phyloP scores from a whole-genome alignment of 805 yeast species.

The Starmerella scarabaei region DNA sequence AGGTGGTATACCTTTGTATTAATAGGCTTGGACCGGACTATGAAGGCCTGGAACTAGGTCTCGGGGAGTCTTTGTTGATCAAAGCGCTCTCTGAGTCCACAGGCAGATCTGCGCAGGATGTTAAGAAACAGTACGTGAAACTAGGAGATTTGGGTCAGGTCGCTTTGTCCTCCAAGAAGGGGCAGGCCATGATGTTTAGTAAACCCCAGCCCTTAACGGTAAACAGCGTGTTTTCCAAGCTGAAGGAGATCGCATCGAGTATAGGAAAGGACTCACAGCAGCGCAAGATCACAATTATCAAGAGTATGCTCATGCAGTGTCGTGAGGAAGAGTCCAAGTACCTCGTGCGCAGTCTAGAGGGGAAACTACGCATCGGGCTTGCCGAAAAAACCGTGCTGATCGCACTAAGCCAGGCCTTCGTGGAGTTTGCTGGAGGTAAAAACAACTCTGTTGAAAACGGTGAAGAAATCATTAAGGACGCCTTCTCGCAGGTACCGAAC shows the following conservation, averaged over 20 bases:
- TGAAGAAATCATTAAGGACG: slow-evolving; percentile 54
- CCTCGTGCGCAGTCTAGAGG: slow-evolving; percentile 78
- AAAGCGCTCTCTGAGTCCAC: slow-evolving; percentile 85
- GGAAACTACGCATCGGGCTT: slow-evolving; percentile 81
- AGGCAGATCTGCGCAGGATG: slow-evolving; percentile 59
- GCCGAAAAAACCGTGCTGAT: slow-evolving; percentile 87
- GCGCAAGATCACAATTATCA: slow-evolving; percentile 64
- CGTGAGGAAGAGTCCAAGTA: slow-evolving; percentile 80
- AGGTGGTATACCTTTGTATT: slow-evolving; percentile 70
- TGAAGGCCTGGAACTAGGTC: slow-evolving; percentile 83
- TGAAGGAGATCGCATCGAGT: slow-evolving; percentile 62
- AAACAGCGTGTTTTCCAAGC: slow-evolving; percentile 54
- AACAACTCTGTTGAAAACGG: slow-evolving; percentile 15
- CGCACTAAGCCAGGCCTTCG: slow-evolving; percentile 72
- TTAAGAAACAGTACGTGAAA: slow-evolving; percentile 61
- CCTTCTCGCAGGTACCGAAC: slow-evolving; percentile 81
- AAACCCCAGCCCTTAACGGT: slow-evolving; percentile 73
- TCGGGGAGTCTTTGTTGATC: slow-evolving; percentile 79
- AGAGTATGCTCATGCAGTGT: slow-evolving; percentile 73
- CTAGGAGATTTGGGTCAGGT: slow-evolving; percentile 85
- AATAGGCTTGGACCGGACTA: slow-evolving; percentile 91
- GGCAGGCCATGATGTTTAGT: slow-evolving; percentile 77
- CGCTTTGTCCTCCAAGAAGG: slow-evolving; percentile 69
- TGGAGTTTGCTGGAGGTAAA: slow-evolving; percentile 39
- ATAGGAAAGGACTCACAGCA: slow-evolving; percentile 75